Evolutionary conservation across 2,329 filamentous ascomycete genomes (phyloP).

Genomic region (Hysterium pulicare): DNA sequence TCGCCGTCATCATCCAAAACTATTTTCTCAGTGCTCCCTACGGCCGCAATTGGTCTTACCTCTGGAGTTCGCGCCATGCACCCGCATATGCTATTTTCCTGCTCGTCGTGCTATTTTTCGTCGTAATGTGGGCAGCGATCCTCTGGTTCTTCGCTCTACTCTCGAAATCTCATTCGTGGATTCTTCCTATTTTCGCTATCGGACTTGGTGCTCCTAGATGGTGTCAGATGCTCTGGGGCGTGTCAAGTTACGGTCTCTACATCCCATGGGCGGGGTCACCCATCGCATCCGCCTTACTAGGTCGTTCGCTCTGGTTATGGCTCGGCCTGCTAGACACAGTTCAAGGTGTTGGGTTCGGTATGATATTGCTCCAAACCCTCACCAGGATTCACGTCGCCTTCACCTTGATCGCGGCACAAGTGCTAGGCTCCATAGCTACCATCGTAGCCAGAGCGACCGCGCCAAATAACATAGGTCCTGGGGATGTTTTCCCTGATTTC

Average conservation of each 20-base stretch:
- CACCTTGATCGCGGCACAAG: slow-evolving; percentile 57
- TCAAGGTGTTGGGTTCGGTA: slow-evolving; percentile 63
- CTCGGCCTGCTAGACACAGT: slow-evolving; percentile 61
- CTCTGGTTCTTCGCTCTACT: slow-evolving; percentile 52
- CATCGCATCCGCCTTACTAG: slow-evolving; percentile 52
- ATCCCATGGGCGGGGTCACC: slow-evolving; percentile 59
- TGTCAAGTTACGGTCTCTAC: slow-evolving; percentile 57
- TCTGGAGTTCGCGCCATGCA: slow-evolving; percentile 57
- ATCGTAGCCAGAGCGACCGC: slow-evolving; percentile 59
- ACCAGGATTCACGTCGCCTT: slow-evolving; percentile 62
- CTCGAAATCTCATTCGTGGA: slow-evolving; percentile 60
- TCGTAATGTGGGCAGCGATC: slow-evolving; percentile 52
- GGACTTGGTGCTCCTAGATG: slow-evolving; percentile 65
- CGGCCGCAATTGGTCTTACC: slow-evolving; percentile 63
- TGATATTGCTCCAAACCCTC: slow-evolving; percentile 62
- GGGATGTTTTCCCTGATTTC: slow-evolving; percentile 60
- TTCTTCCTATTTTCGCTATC: slow-evolving; percentile 63
- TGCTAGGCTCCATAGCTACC: slow-evolving; percentile 58
- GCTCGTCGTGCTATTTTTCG: slow-evolving; percentile 55
- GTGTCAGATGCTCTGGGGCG: slow-evolving; percentile 65
- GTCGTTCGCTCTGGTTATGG: slow-evolving; percentile 61
- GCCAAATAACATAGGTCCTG: slow-evolving; percentile 59
- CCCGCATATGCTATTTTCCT: slow-evolving; percentile 55
- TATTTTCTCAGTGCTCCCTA: slow-evolving; percentile 64
- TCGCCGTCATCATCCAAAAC: slow-evolving; percentile 61